phyloP scores from a whole-genome alignment of 1,284 basidiomycete species.

The Ustilago trichophora region DNA sequence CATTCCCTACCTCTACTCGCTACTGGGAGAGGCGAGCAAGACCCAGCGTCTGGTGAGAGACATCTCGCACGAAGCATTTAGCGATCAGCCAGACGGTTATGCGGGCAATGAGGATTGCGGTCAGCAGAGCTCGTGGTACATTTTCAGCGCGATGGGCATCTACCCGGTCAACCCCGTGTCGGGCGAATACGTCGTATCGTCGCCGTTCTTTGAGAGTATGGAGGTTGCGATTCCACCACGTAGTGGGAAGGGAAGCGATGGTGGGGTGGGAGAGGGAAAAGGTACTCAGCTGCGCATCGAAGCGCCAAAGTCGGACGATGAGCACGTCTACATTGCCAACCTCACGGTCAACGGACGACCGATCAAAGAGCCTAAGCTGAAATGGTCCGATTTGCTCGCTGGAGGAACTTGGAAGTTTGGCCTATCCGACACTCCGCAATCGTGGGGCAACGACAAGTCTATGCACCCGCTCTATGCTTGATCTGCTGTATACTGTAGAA shows the following conservation, averaged over 20 bases:
- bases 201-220: slow-evolving; percentile 77
- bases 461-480: slow-evolving; percentile 6
- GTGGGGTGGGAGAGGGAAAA: background rate
- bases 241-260: background rate
- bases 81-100: slow-evolving; percentile 75
- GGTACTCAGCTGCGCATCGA: slow-evolving; percentile 12
- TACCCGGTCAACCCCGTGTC: slow-evolving; percentile 77
- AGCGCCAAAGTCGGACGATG: slow-evolving; percentile 21
- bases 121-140: slow-evolving; percentile 87
- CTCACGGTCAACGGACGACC: slow-evolving; percentile 22
- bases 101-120: slow-evolving; percentile 88
- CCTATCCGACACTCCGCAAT: slow-evolving; percentile 10
- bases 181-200: slow-evolving; percentile 73
- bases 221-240: slow-evolving; percentile 71
- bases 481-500: too few relatives aligned
- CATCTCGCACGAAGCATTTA: slow-evolving; percentile 75
- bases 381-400: slow-evolving; percentile 27
- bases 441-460: slow-evolving; percentile 28
- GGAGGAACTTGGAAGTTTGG: slow-evolving; percentile 40
- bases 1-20: slow-evolving; percentile 81
- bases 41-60: slow-evolving; percentile 77
- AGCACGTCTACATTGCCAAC: slow-evolving; percentile 22
- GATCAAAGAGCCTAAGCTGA: slow-evolving; percentile 20
- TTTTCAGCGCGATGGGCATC: slow-evolving; percentile 80
- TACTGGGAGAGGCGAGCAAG: slow-evolving; percentile 76